A percentile compares a stretch with the other conserved stretches of the same genome.
These are phyloP conservation scores for Boletellus deceptivus DNA, from an alignment of 1,284 basidiomycete genomes.

Conservation along the genomic window DNA sequence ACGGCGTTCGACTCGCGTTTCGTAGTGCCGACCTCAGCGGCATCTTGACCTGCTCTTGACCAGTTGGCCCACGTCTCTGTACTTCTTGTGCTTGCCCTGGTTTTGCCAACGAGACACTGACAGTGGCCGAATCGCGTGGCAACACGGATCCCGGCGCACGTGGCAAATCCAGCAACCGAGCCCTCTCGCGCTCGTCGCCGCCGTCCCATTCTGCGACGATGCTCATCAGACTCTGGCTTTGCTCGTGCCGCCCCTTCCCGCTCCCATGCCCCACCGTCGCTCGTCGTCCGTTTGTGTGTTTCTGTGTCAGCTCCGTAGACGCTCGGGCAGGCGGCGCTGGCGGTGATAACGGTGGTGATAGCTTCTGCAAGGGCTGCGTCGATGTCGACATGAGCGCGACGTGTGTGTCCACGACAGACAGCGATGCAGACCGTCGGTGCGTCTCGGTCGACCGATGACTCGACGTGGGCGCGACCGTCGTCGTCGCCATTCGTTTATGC, in stretches of 20 bases:
- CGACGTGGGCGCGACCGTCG: not conserved
- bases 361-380: not conserved
- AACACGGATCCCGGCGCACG: slow-evolving; percentile 44
- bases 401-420: slow-evolving; percentile 7
- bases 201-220: slow-evolving; percentile 52
- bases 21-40: slow-evolving; percentile 66
- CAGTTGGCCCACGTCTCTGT: not conserved
- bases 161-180: slow-evolving; percentile 29
- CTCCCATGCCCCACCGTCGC: slow-evolving; percentile 6
- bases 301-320: not conserved
- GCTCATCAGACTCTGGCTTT: slow-evolving; percentile 55
- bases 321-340: not conserved
- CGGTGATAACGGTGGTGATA: not conserved
- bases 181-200: slow-evolving; percentile 14
- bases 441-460: not conserved
- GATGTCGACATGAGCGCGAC: not conserved
- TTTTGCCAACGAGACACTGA: slow-evolving; percentile 4
- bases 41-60: slow-evolving; percentile 31
- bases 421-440: slow-evolving; percentile 20
- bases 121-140: not conserved
- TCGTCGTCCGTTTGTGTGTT: not conserved
- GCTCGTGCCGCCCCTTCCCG: not conserved
- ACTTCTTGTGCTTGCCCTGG: too few species aligned
- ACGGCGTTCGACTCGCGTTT: slow-evolving; percentile 46
- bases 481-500: slow-evolving; percentile 11